These are phyloP conservation scores for Fusarium devonianum DNA, from an alignment of 2,329 filamentous ascomycete genomes.

Conservation along the genomic window DNA sequence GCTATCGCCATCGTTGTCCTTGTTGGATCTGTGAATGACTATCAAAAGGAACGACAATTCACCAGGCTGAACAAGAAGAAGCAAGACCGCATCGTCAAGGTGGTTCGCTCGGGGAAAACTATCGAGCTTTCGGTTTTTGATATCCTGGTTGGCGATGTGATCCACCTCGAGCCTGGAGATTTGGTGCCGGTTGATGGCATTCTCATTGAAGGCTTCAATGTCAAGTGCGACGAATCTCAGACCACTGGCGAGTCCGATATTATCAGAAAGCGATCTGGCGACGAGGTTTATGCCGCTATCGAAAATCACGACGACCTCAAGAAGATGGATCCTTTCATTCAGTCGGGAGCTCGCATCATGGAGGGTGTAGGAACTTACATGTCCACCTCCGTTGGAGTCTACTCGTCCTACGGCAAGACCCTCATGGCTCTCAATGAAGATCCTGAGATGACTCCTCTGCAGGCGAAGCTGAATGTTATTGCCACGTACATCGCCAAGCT, in stretches of 20 bases:
- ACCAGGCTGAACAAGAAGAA: constrained; percentile 82
- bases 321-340: constrained; percentile 84
- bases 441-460: constrained; percentile 77
- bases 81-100: constrained; percentile 76
- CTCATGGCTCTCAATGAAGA: constrained; percentile 77
- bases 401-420: constrained; percentile 79
- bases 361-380: constrained; percentile 79
- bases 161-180: constrained; percentile 78
- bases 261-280: constrained; percentile 70
- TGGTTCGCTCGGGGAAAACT: constrained; percentile 73
- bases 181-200: constrained; percentile 77
- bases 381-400: constrained; percentile 75
- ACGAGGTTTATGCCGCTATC: constrained; percentile 74
- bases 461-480: constrained; percentile 77
- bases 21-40: constrained; percentile 80
- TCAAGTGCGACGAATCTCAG: constrained; percentile 81
- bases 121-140: constrained; percentile 75
- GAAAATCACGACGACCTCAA: constrained; percentile 69
- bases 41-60: constrained; percentile 81
- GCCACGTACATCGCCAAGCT: constrained; percentile 81
- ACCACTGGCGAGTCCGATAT: constrained; percentile 82
- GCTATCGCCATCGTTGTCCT: constrained; percentile 79
- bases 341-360: constrained; percentile 81
- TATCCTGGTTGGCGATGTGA: constrained; percentile 72
- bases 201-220: constrained; percentile 74